These are phyloP conservation scores for Pleodorina starrii DNA, from an alignment of 139 green algal genomes.

Conservation along the genomic window DNA sequence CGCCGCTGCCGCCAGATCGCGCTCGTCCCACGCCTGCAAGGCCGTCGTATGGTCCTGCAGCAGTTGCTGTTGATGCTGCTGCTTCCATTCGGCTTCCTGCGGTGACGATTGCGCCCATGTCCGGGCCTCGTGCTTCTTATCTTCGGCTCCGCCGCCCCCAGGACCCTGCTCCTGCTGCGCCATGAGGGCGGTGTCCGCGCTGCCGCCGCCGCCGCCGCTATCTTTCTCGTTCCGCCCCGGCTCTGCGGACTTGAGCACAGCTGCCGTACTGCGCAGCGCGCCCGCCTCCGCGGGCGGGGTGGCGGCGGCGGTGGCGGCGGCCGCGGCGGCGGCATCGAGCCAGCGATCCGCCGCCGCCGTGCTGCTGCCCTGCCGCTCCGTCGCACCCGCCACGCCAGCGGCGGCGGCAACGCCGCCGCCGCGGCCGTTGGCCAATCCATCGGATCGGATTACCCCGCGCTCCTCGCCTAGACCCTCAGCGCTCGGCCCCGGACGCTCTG, in stretches of 20 bases:
- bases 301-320: background rate
- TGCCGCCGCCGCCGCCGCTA: background rate
- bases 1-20: background rate
- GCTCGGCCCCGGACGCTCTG: no score
- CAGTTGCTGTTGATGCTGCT: no score
- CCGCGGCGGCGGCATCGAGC: background rate
- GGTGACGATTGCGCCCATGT: background rate
- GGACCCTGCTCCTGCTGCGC: background rate
- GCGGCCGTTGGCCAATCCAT: background rate
- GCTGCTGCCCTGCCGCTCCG: conserved; percentile 28
- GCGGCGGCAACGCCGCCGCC: background rate
- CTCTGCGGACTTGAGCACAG: background rate
- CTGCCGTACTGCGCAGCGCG: background rate
- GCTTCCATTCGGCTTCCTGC: no score
- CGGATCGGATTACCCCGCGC: no score
- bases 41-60: background rate
- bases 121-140: background rate
- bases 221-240: background rate
- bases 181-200: background rate
- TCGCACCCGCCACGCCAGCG: background rate
- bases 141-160: background rate
- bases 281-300: background rate
- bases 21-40: background rate
- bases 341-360: background rate
- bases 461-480: no score